Percentiles rank a stretch among this genome's conserved stretches.
phyloP scores from a whole-genome alignment of 352 stramenopile genomes.

The Aphanomyces stellatus region DNA sequence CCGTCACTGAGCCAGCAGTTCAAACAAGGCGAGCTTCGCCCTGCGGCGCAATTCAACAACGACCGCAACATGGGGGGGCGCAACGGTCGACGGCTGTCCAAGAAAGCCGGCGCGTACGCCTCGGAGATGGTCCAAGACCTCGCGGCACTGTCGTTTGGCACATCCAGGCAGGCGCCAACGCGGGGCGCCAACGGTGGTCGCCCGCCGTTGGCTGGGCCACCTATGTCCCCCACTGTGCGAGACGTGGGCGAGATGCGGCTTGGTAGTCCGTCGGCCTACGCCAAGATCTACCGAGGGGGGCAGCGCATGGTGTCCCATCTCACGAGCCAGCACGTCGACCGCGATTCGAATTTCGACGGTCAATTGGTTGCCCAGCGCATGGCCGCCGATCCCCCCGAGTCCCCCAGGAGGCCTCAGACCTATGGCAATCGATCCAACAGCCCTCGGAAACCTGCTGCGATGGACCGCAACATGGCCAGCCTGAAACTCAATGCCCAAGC shows the following conservation, averaged over 20 bases:
- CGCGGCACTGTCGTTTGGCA: slow-evolving; percentile 11
- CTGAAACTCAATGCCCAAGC: background rate
- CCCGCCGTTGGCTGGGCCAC: background rate
- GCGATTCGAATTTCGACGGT: background rate
- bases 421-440: background rate
- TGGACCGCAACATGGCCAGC: background rate
- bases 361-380: background rate
- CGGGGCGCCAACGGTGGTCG: background rate
- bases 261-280: background rate
- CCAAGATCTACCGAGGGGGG: background rate
- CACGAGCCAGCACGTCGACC: background rate
- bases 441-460: background rate
- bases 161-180: background rate
- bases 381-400: background rate
- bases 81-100: background rate
- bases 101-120: background rate
- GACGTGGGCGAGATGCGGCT: background rate
- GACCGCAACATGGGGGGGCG: too few relatives aligned
- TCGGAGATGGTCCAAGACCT: slow-evolving; percentile 16
- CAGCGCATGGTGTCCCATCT: background rate
- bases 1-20: background rate
- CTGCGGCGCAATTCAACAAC: too few relatives aligned
- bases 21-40: background rate
- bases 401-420: background rate
- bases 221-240: background rate